These are phyloP conservation scores for Prunus yedoensis DNA, from an alignment of 331 rosid genomes.

Conservation along the genomic window DNA sequence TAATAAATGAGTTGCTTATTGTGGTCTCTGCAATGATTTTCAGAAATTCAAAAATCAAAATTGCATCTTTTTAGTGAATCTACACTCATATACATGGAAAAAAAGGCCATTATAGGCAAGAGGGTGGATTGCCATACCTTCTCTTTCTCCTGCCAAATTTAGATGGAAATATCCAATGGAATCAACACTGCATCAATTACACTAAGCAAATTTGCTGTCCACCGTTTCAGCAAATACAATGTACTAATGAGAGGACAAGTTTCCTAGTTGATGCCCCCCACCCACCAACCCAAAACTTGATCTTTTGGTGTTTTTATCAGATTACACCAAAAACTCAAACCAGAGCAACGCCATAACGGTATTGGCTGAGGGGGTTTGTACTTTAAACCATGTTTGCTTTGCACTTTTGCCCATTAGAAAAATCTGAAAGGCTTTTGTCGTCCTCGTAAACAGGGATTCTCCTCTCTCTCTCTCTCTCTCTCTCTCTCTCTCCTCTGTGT, in stretches of 20 bases:
- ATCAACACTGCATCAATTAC: conserved; percentile 17
- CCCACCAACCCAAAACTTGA: conserved; percentile 7
- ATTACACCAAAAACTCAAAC: background rate
- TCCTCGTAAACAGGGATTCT: conserved; percentile 44
- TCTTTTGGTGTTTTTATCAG: background rate
- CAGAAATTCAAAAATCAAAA: background rate
- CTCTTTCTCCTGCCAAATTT: background rate
- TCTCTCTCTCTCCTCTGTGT: conserved; percentile 20
- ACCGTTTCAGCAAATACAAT: background rate
- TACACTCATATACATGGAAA: background rate
- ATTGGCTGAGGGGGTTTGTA: conserved; percentile 15
- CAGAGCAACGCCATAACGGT: conserved; percentile 18
- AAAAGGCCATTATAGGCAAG: background rate
- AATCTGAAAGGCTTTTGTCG: conserved; percentile 33
- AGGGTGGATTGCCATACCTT: conserved; percentile 12
- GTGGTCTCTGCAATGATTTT: background rate
- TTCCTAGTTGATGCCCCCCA: background rate
- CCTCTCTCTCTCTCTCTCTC: conserved; percentile 13
- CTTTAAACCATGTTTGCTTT: conserved; percentile 17
- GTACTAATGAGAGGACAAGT: background rate
- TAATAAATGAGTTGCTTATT: conserved; percentile 1
- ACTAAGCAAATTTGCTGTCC: conserved; percentile 7
- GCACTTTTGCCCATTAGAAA: conserved; percentile 15
- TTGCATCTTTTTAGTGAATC: background rate
- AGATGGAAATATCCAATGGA: conserved; percentile 34